Conservation (phyloP, 1,284 basidiomycete species). For the Schizophyllum amplum region DNA sequence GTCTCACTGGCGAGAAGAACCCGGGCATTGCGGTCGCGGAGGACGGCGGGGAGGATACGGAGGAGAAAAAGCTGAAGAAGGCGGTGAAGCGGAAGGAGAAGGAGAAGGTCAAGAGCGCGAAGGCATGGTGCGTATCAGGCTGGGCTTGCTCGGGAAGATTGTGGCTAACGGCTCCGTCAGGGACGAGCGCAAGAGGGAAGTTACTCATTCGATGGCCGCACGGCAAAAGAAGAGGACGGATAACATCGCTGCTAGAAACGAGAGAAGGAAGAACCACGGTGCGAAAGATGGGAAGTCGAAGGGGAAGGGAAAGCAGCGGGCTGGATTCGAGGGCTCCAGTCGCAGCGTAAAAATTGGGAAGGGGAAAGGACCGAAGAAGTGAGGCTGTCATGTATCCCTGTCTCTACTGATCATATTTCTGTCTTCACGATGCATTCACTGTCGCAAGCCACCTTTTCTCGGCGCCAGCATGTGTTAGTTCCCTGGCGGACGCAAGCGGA, state of each 20-base stretch:
- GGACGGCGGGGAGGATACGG: conserved; percentile 27
- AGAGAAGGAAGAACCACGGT: conserved; percentile 67
- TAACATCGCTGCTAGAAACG: conserved; percentile 78
- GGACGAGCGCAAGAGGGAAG: conserved; percentile 77
- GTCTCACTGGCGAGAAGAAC: conserved; percentile 74
- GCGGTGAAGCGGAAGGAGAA: conserved; percentile 87
- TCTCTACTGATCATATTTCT: background rate
- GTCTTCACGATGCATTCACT: too few relatives aligned
- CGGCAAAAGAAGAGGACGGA: conserved; percentile 84
- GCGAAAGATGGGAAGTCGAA: conserved; percentile 25
- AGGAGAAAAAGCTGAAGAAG: conserved; percentile 73
- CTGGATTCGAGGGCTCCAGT: conserved; percentile 66
- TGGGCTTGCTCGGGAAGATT: background rate
- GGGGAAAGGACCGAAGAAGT: background rate
- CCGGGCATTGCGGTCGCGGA: conserved; percentile 47
- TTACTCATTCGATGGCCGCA: conserved; percentile 66
- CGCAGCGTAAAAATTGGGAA: conserved; percentile 25
- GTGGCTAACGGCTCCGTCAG: conserved; percentile 29
- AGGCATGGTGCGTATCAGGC: conserved; percentile 61
- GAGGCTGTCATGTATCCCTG: background rate
- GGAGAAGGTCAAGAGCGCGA: conserved; percentile 75
- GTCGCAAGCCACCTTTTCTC: too few relatives aligned
- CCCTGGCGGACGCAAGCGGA: too few relatives aligned
- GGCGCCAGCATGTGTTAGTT: too few relatives aligned
- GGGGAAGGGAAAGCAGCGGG: conserved; percentile 56